Conservation (phyloP, 805 yeast genomes). For the Starmerella floricola region DNA sequence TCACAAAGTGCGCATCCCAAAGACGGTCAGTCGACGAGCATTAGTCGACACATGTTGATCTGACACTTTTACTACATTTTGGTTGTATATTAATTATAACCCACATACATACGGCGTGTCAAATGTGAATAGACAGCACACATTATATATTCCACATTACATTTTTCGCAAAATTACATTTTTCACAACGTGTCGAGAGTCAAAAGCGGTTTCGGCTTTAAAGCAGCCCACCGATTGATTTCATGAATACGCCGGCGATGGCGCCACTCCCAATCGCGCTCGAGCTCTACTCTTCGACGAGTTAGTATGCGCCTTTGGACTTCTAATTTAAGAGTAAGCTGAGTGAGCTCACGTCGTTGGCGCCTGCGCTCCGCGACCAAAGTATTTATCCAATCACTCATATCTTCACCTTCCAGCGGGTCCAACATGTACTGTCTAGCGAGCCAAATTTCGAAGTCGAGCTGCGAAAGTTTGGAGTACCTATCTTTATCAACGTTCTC, state of each 20-base stretch:
- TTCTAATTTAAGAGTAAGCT: constrained; percentile 8
- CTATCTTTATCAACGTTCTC: constrained; percentile 7
- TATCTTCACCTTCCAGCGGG: constrained; percentile 11
- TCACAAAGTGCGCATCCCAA: no score
- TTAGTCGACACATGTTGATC: no score
- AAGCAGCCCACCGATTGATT: not conserved
- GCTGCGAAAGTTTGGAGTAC: not conserved
- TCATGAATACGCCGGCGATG: constrained; percentile 4
- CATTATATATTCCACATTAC: no score
- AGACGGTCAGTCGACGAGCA: no score
- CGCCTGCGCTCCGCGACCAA: constrained; percentile 1
- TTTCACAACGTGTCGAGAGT: constrained; percentile 7
- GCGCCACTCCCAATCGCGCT: constrained; percentile 13
- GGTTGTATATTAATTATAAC: no score
- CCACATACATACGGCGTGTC: no score
- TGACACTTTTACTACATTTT: no score
- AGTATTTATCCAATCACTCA: constrained; percentile 8
- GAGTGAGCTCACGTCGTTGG: not conserved
- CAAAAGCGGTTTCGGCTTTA: constrained; percentile 6
- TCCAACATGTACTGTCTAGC: constrained; percentile 15
- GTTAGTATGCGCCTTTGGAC: constrained; percentile 19
- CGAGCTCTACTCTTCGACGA: constrained; percentile 12
- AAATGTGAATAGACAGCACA: no score
- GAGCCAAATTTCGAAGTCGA: constrained; percentile 11
- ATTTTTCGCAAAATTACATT: no score